These are phyloP conservation scores for Nothophoma quercina DNA, from an alignment of 2,329 filamentous ascomycete genomes.

Conservation along the genomic window DNA sequence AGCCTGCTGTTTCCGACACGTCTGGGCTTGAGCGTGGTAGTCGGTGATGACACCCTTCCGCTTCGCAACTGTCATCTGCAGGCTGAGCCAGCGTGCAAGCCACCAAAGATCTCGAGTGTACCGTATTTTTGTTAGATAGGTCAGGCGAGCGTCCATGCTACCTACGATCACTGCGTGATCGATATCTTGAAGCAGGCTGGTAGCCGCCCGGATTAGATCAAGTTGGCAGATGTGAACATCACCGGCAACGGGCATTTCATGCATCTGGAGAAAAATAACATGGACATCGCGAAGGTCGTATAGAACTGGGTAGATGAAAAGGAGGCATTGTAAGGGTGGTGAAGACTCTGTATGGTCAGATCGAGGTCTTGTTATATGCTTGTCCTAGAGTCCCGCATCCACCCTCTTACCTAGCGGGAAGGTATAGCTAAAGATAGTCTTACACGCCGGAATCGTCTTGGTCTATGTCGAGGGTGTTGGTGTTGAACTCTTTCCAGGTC, in stretches of 20 bases:
- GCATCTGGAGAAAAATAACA: conserved; percentile 46
- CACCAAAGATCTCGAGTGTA: conserved; percentile 60
- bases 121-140: conserved; percentile 61
- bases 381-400: too few species aligned
- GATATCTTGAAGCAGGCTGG: conserved; percentile 58
- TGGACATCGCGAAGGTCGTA: conserved; percentile 27
- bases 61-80: conserved; percentile 45
- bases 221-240: conserved; percentile 66
- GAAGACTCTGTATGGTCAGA: too few species aligned
- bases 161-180: conserved; percentile 64
- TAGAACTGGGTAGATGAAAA: too few species aligned
- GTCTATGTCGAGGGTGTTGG: neutral
- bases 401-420: too few species aligned
- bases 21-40: conserved; percentile 5
- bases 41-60: conserved; percentile 7
- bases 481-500: conserved; percentile 3
- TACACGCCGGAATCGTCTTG: conserved; percentile 13
- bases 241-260: conserved; percentile 59
- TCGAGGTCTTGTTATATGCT: too few species aligned
- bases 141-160: conserved; percentile 62
- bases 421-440: too few species aligned
- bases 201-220: conserved; percentile 30
- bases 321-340: too few species aligned
- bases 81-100: conserved; percentile 49
- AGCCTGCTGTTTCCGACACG: conserved; percentile 37